Percentiles rank a stretch among this genome's conserved stretches.
Evolutionary conservation across 441 rosid species (phyloP).

Genomic region (Pelargonium citronellum): DNA sequence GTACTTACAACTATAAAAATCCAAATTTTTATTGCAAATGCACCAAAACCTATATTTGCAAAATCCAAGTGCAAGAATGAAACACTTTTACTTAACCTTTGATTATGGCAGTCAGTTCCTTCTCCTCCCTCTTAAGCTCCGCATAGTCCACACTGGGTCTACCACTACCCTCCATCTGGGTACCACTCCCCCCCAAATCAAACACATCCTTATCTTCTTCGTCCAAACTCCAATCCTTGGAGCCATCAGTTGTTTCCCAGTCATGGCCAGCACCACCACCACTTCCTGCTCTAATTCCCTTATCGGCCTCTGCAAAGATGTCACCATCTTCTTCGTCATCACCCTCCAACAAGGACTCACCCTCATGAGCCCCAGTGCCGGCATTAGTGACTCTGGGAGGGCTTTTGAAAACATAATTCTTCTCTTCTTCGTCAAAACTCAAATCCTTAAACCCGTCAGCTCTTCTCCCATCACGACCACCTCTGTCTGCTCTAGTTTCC

Average conservation of each 20-base stretch:
- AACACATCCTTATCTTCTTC: background rate
- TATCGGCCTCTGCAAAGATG: background rate
- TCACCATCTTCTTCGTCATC: background rate
- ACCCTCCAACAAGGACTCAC: background rate
- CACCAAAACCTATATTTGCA: background rate
- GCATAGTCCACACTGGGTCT: conserved; percentile 31
- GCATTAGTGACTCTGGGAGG: background rate
- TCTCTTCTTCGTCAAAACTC: conserved; percentile 44
- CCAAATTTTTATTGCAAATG: background rate
- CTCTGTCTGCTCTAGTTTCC: conserved; percentile 20
- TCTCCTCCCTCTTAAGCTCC: conserved; percentile 49
- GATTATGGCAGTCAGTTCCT: conserved; percentile 46
- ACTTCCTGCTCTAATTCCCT: background rate
- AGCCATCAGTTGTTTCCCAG: background rate
- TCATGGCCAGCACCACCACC: conserved; percentile 5
- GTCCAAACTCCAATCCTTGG: conserved; percentile 1
- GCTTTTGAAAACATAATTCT: conserved; percentile 27
- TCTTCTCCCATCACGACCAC: conserved; percentile 27
- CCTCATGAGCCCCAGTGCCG: background rate
- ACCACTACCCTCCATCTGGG: conserved; percentile 1
- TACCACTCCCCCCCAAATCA: conserved; percentile 14
- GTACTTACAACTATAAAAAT: no score
- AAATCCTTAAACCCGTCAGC: conserved; percentile 32
- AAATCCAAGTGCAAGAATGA: background rate
- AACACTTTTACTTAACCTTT: conserved; percentile 37